Conservation (phyloP, 805 yeast genomes). For the Candida orba region DNA sequence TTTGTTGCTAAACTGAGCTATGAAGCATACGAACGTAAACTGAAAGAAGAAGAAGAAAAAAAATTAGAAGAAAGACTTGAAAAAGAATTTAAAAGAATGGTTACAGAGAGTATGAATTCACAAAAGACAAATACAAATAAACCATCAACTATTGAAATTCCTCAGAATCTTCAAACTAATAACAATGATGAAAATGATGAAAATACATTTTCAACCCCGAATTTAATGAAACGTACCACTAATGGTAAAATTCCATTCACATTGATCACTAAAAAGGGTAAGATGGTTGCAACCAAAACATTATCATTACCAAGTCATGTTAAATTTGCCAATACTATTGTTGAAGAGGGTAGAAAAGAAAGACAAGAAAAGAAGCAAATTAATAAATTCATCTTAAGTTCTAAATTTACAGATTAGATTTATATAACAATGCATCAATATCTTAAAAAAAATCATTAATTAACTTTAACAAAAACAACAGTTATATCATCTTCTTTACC, state of each 20-base stretch:
- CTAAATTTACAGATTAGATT: slow-evolving; percentile 25
- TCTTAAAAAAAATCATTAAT: background rate
- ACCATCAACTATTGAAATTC: slow-evolving; percentile 8
- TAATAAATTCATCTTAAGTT: slow-evolving; percentile 43
- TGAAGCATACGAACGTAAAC: slow-evolving; percentile 31
- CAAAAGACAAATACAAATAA: slow-evolving; percentile 9
- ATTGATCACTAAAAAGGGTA: slow-evolving; percentile 48
- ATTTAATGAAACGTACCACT: slow-evolving; percentile 1
- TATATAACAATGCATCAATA: too few species aligned
- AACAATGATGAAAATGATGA: background rate
- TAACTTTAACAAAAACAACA: slow-evolving; percentile 53
- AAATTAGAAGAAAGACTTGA: slow-evolving; percentile 48
- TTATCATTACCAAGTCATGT: slow-evolving; percentile 47
- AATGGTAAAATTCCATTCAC: slow-evolving; percentile 35
- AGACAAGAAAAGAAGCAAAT: slow-evolving; percentile 49
- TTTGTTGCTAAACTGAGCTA: slow-evolving; percentile 28
- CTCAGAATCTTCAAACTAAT: slow-evolving; percentile 6
- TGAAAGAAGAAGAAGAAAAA: slow-evolving; percentile 34
- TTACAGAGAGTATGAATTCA: slow-evolving; percentile 42
- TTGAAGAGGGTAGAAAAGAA: slow-evolving; percentile 42
- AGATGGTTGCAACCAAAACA: slow-evolving; percentile 35
- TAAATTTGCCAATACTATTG: slow-evolving; percentile 45
- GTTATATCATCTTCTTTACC: slow-evolving; percentile 97
- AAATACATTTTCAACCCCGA: slow-evolving; percentile 16
- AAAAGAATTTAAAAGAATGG: slow-evolving; percentile 44